Evolutionary conservation across 371 early-diverging fungal genomes (phyloP), one percentile per base, ranked within the genome.

Genomic region (Quaeritorhiza haematococci): DNA sequence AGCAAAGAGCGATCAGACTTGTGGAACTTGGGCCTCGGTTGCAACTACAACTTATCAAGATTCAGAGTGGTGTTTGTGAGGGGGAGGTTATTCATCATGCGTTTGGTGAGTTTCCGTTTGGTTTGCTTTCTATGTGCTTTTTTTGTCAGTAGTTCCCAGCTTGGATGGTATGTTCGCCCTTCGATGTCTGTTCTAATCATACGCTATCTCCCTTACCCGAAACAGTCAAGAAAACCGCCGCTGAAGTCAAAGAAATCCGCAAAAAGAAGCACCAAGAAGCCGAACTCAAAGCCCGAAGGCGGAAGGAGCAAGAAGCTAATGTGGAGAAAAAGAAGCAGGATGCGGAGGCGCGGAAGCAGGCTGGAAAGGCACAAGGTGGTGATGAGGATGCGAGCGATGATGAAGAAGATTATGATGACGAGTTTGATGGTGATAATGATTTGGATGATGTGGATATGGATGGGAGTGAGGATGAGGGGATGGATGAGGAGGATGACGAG

Each of bases 1-100:
- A 91, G 59, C 90, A 92, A 63, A 79, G 95, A 32, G 91, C 93
- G 0, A 84, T 97, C 23, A 80, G 85, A 28, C 72, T 97, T 29
- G 74, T 82, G 21, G 98, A 98, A 72, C 68, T 93, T 1, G 98
- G 98, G 0, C 98, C 98, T 21, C 78, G 96, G 29, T 76, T 98
- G 83, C 85, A 89, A 42, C 71, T 97, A 56, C 67, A 80, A 53
- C 78, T 98, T 38, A 67, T 88, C 59, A 97, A 98, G 78, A 87
- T 98, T 34, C 88, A 94, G 69, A 84, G 77, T 33, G 98, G 94
- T 1, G 62, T 98, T 49, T 92, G 94, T 64, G 86, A 82, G 42
- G 98, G 98, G 38, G 93, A 96, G 63, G 90, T 96, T 3, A 71
- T 95, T 15, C 91, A 87, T 68, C 96, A 96, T 47, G 44, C 42